phyloP scores from a whole-genome alignment of 2,329 filamentous ascomycete species.

The Nannizzia gypsea region DNA sequence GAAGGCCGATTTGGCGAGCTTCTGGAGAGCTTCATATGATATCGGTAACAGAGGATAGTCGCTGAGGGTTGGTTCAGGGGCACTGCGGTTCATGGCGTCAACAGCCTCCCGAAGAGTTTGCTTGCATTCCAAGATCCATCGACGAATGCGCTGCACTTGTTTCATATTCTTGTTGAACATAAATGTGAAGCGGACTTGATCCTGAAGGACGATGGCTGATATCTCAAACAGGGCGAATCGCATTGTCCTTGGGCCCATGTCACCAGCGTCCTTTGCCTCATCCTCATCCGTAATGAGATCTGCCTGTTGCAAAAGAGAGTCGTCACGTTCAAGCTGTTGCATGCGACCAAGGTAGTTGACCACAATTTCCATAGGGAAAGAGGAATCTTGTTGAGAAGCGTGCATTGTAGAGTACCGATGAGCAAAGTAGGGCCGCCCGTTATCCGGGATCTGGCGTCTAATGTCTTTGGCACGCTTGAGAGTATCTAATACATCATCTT shows the following conservation, averaged over 20 bases:
- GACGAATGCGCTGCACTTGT: conserved; percentile 30
- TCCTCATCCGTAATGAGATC: conserved; percentile 24
- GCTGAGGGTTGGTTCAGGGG: conserved; percentile 27
- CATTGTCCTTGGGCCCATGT: conserved; percentile 34
- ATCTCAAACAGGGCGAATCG: conserved; percentile 42
- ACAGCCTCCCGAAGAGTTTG: conserved; percentile 24
- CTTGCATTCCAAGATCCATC: conserved; percentile 36
- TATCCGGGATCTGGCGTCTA: conserved; percentile 23
- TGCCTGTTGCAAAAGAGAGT: conserved; percentile 33
- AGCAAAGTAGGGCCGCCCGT: conserved; percentile 28
- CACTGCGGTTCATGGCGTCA: conserved; percentile 12
- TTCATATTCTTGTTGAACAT: conserved; percentile 39
- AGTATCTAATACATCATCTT: conserved; percentile 21
- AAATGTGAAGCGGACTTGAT: conserved; percentile 38
- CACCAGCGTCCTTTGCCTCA: conserved; percentile 28
- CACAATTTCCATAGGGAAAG: conserved; percentile 30
- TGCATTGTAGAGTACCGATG: conserved; percentile 19
- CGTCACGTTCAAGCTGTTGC: conserved; percentile 35
- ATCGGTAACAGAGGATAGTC: conserved; percentile 38
- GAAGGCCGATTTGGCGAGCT: conserved; percentile 27
- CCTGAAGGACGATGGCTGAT: conserved; percentile 38
- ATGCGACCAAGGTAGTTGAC: conserved; percentile 32
- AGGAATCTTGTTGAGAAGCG: conserved; percentile 21
- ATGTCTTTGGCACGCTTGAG: conserved; percentile 30
- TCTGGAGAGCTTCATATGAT: conserved; percentile 32